Base-by-base conservation (phyloP, 805 yeast species). In the Starmerella floricola region DNA sequence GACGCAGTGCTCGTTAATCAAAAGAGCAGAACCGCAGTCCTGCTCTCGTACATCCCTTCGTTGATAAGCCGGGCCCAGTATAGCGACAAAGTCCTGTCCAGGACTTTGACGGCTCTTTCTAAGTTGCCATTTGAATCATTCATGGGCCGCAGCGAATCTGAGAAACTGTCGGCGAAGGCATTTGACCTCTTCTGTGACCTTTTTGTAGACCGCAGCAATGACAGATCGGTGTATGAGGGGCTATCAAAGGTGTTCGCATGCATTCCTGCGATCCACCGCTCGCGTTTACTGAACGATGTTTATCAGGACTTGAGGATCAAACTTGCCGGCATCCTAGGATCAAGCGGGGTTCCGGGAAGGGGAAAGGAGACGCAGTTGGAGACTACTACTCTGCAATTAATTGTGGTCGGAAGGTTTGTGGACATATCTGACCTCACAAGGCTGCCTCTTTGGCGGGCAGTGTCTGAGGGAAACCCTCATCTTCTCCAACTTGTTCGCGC, bases 251-350 rank as follows among this genome's bases (percentile, higher is more conserved):
- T 44, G 1, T 44, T 47, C 11, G 21, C 31, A 1, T 21, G 18
- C 5, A 15, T 48, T 2, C 48, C 51, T 1, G 40, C 18, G 15
- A 6, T 38, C 4, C 13, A 17, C 4, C 32, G 46, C 4, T n/a
- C 6, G 6, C 44, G 16, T 6, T 17, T 38, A 3, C 27, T 38
- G 4, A 18, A 20, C 8, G 42, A 47, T 11, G 11, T 47, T 3
- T 41, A 43, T 26, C 51, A 47, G 6, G 51, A 48, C 15, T 23
- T 40, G 20, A 36, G 52, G 1, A 12, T 47, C 8, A n/a, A 15
- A n/a, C 34, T 47, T n/a, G 52, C 52, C 2, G 21, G 38, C 6
- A 26, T 42, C 8, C 38, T 48, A 8, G 52, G 52, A 3, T 46
- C 52, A 5, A 27, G 44, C 5, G 50, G 50, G 4, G 17, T n/a